These are phyloP conservation scores for Solanum microdontum DNA, from an alignment of 257 asterid species.

Conservation along the genomic window DNA sequence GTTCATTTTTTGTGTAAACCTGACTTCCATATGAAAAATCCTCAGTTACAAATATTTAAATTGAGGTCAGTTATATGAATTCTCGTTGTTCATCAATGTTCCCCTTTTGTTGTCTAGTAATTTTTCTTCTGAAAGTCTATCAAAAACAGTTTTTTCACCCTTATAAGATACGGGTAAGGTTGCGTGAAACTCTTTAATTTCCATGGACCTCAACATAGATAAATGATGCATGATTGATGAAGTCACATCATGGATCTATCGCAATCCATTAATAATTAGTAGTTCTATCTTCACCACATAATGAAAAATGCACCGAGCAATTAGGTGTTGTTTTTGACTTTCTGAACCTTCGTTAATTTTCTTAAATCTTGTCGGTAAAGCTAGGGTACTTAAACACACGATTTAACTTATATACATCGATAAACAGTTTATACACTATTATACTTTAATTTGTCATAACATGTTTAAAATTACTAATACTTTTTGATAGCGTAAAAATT, in stretches of 20 bases:
- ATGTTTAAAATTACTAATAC: not conserved
- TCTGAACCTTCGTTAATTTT: not conserved
- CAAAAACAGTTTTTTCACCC: not conserved
- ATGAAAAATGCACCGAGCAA: not conserved
- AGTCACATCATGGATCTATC: not conserved
- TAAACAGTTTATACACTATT: not conserved
- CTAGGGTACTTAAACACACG: not conserved
- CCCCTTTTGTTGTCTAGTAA: not conserved
- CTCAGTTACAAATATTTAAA: not conserved
- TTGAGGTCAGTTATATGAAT: not conserved
- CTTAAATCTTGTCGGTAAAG: not conserved
- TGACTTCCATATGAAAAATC: not conserved
- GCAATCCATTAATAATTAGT: not conserved
- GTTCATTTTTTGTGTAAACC: not conserved
- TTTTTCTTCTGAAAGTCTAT: no score
- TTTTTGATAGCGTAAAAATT: not conserved
- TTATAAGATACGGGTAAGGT: accelerated
- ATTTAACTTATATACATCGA: not conserved
- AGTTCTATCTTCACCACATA: not conserved
- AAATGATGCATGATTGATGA: not conserved
- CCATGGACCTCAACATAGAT: not conserved
- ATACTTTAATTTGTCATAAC: not conserved
- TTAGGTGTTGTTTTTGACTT: not conserved
- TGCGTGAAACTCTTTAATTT: not conserved
- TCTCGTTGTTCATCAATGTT: not conserved